A percentile compares a stretch with the other conserved stretches of the same genome.
phyloP scores from a whole-genome alignment of 768 basidiomycete genomes.

The Boletus rufocinnamomeus region DNA sequence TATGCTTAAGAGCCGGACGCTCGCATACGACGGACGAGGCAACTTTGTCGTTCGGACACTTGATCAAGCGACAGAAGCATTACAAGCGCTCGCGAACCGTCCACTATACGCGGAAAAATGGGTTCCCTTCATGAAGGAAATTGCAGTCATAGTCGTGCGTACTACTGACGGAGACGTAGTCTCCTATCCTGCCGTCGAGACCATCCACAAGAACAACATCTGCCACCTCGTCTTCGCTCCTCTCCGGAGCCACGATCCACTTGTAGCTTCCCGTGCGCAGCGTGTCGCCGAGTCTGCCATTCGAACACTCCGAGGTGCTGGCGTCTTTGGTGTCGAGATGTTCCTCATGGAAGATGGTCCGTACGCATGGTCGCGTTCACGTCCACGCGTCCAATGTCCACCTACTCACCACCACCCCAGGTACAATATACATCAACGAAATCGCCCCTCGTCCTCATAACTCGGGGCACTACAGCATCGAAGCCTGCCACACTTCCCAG shows the following conservation, averaged over 20 bases:
- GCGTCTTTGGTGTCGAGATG: conserved; percentile 98
- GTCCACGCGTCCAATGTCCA: neutral
- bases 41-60: conserved; percentile 74
- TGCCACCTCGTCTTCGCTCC: conserved; percentile 94
- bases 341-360: conserved; percentile 87
- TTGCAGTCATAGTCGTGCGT: conserved; percentile 97
- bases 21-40: conserved; percentile 95
- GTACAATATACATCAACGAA: conserved; percentile 85
- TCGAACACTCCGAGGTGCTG: conserved; percentile 78
- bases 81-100: conserved; percentile 57
- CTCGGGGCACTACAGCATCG: conserved; percentile 98
- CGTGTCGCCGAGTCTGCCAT: conserved; percentile 80
- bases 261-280: conserved; percentile 61
- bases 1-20: conserved; percentile 94
- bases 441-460: conserved; percentile 98
- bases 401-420: conserved; percentile 39
- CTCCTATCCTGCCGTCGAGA: conserved; percentile 93
- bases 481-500: conserved; percentile 95
- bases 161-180: conserved; percentile 68
- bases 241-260: conserved; percentile 59
- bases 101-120: conserved; percentile 93
- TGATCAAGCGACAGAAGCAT: conserved; percentile 52
- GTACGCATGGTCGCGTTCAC: conserved; percentile 19
- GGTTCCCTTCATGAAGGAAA: conserved; percentile 85
- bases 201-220: conserved; percentile 90